These are phyloP conservation scores for Diddensiella transvaalensis DNA, from an alignment of 805 yeast species.

Conservation along the genomic window DNA sequence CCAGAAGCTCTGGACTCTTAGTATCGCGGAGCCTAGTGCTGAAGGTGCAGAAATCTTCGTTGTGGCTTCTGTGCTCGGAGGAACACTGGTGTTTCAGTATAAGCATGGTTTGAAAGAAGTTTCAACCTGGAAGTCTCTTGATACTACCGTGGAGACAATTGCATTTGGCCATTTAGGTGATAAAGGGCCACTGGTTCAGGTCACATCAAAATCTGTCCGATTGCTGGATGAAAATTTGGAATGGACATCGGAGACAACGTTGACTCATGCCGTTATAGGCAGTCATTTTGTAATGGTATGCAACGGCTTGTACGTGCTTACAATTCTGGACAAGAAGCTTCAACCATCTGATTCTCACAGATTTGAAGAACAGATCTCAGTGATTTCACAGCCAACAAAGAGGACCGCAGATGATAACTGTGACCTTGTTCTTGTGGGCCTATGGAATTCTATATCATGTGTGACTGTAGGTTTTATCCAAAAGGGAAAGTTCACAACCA, in stretches of 20 bases:
- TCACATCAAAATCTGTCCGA: neutral
- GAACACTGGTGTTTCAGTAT: neutral
- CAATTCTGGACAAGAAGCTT: neutral
- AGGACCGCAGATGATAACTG: neutral
- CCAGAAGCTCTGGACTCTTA: neutral
- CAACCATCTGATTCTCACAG: neutral
- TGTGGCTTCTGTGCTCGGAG: neutral
- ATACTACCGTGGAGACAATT: neutral
- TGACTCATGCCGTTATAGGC: neutral
- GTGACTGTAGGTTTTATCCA: neutral
- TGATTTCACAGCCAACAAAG: neutral
- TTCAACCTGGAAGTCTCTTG: neutral
- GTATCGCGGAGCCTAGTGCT: neutral
- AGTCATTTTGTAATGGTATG: neutral
- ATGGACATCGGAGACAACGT: neutral
- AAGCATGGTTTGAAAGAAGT: neutral
- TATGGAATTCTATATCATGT: neutral
- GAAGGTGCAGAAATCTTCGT: neutral
- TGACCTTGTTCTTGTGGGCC: neutral
- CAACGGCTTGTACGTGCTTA: neutral
- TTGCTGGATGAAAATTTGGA: neutral
- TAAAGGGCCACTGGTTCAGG: slow-evolving; percentile 1
- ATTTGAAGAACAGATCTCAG: neutral
- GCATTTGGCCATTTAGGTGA: slow-evolving; percentile 2
- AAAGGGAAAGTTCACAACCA: neutral